A percentile compares a stretch with the other conserved stretches of the same genome.
phyloP scores from a whole-genome alignment of 2,329 filamentous ascomycete genomes.

The Fusarium sp. region DNA sequence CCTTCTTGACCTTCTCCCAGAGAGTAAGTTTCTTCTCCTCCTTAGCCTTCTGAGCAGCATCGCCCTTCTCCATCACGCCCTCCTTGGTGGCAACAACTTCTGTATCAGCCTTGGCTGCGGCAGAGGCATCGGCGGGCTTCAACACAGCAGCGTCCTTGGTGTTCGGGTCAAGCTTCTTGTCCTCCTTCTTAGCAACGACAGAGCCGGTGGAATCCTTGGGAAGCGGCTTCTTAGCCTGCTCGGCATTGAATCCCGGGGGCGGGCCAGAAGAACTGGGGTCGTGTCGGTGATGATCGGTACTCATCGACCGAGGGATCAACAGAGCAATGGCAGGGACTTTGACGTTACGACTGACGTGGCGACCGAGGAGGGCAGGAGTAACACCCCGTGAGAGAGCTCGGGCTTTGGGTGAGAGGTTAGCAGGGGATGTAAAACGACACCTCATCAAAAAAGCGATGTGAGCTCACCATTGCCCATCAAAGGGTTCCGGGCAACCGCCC shows the following conservation, averaged over 20 bases:
- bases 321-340: conserved; percentile 63
- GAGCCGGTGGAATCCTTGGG: conserved; percentile 58
- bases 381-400: conserved; percentile 57
- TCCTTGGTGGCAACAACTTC: conserved; percentile 62
- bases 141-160: conserved; percentile 11
- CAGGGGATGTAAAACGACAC: background rate
- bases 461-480: conserved; percentile 58
- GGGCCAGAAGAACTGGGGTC: conserved; percentile 66
- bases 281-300: conserved; percentile 66
- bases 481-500: conserved; percentile 62
- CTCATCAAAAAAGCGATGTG: conserved; percentile 14
- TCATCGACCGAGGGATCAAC: conserved; percentile 64
- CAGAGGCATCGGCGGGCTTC: conserved; percentile 39
- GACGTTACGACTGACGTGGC: conserved; percentile 56
- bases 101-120: conserved; percentile 48
- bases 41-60: conserved; percentile 64
- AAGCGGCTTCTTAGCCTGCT: conserved; percentile 86
- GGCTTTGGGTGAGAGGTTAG: conserved; percentile 48
- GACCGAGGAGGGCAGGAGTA: conserved; percentile 56
- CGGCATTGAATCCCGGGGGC: conserved; percentile 90
- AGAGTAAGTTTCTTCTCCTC: conserved; percentile 87
- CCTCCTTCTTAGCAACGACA: conserved; percentile 47
- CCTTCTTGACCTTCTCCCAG: conserved; percentile 93
- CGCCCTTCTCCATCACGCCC: conserved; percentile 66
- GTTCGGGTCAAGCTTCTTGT: conserved; percentile 43